These are phyloP conservation scores for Cafeteria roenbergensis DNA, from an alignment of 108 stramenopile species.

Conservation along the genomic window DNA sequence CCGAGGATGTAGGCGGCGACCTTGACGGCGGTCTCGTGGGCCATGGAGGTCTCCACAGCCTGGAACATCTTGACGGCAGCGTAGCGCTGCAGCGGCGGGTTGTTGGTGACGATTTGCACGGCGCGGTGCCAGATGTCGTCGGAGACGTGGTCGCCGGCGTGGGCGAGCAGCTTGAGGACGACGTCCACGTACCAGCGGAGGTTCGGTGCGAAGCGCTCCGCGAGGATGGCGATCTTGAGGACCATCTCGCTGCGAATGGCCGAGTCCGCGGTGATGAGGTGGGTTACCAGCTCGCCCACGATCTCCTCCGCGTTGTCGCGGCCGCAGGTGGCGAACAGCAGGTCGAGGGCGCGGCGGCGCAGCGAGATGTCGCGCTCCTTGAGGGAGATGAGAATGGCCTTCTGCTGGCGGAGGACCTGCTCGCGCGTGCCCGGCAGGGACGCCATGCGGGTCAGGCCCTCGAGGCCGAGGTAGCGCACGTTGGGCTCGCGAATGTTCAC, in stretches of 20 bases:
- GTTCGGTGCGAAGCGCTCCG: conserved; percentile 88
- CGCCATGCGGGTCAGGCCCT: conserved; percentile 81
- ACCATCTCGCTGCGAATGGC: conserved; percentile 91
- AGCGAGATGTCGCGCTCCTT: conserved; percentile 92
- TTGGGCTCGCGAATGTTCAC: conserved; percentile 82
- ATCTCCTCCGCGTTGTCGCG: conserved; percentile 72
- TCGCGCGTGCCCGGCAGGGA: conserved; percentile 67
- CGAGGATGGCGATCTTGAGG: conserved; percentile 89
- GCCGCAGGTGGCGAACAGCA: conserved; percentile 91
- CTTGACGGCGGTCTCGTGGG: conserved; percentile 74
- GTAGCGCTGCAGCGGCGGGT: conserved; percentile 79
- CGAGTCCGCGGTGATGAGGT: conserved; percentile 65
- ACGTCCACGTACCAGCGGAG: conserved; percentile 93
- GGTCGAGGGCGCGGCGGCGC: conserved; percentile 74
- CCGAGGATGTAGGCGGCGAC: conserved; percentile 87
- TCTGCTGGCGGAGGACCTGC: conserved; percentile 70
- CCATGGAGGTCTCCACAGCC: conserved; percentile 60
- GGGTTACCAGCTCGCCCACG: conserved; percentile 79
- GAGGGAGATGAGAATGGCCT: conserved; percentile 69
- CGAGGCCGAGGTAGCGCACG: conserved; percentile 85
- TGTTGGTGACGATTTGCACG: conserved; percentile 92
- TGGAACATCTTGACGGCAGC: conserved; percentile 73
- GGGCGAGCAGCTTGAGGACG: conserved; percentile 74
- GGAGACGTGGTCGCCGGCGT: conserved; percentile 82
- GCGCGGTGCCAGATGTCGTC: conserved; percentile 95